Base-by-base conservation (phyloP, 2,329 filamentous ascomycete species). In the Colletotrichum simmondsii region DNA sequence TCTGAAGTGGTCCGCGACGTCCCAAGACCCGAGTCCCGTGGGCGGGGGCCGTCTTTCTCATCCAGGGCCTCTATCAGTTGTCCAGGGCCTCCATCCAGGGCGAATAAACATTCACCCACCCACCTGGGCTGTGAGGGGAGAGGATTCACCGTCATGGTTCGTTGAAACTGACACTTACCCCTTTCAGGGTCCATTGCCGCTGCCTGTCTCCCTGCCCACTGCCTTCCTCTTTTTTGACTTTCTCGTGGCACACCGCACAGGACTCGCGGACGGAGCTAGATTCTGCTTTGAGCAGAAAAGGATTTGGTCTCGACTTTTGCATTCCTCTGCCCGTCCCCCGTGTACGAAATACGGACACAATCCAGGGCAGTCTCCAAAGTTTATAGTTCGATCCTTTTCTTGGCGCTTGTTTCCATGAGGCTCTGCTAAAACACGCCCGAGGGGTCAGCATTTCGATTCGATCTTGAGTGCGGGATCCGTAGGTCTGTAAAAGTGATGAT, bases 1-100 rank as follows among this genome's bases (percentile, higher is more conserved):
- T 69, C 70, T 64, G 65, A 69, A 59, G 59, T 60, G n/a, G 54
- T 72, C 26, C 70, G 70, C 67, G 65, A 69, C 65, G 70, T 69
- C 42, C 58, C 42, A 61, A 46, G 59, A 54, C 37, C 46, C 37
- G 60, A 54, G 42, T 6, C 65, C 69, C 58, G 58, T 30, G 64
- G 22, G 22, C 57, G 54, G 52, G 42, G 64, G 37, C 26, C n/a
- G 26, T 32, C 24, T 12, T 12, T 14, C 49, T 57, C 22, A n/a
- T 35, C 49, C 61, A 32, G 19, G 56, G 19, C 42, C 24, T 32
- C 37, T 42, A 14, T 42, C 37, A 16, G 7, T 19, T 49, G 19
- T n/a, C 7, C 19, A 49, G 19, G 42, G 42, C 42, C 42, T 42
- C 37, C 42, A 10, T 22, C 42, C 19, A 49, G 42, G 7, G 42